Evolutionary conservation across 805 yeast genomes (phyloP), one percentile per base, ranked within the genome.

Genomic region (Alloascoidea africana): DNA sequence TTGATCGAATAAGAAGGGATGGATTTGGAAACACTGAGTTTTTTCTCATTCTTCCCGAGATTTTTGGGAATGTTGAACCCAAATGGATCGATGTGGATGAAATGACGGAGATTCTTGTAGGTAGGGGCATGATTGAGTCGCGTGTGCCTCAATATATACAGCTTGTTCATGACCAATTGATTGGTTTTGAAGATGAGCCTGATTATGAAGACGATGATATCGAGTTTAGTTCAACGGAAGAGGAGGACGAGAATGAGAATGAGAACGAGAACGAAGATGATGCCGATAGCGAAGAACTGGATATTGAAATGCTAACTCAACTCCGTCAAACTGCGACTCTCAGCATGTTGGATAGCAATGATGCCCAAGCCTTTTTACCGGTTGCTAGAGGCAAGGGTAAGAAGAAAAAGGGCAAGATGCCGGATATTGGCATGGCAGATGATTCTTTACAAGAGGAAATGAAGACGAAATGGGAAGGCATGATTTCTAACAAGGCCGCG

Each of bases 201-300:
- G 30, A 23, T 23, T 23, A 23, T 23, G 8, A 23, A 8, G 30
- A 23, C n/a, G 30, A 23, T 23, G 30, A 23, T 23, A 8, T 23
- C 8, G 30, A 8, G 8, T 23, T 23, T n/a, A 8, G 13, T 23
- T 8, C 8, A 8, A 8, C 30, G 8, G 30, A 23, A 23, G 8
- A 8, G 8, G 30, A 23, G n/a, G 30, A 23, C n/a, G 30, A 23
- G 13, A n/a, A 23, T 23, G 30, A 23, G 8, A n/a, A 23, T 23
- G 8, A 8, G n/a, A 23, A n/a, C 30, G 30, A 23, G 8, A 23
- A 23, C n/a, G 30, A 23, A 8, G 30, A 23, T n/a, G 30, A 23
- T 23, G 30, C 8, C n/a, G 30, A 23, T 23, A n/a, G n/a, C 30
- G 30, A 23, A 23, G 30, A n/a, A 23, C 30, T 23, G n/a, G 30